A percentile compares a stretch with the other conserved stretches of the same genome.
Evolutionary conservation across 768 basidiomycete species (phyloP).

Genomic region (Russula dissimulans): DNA sequence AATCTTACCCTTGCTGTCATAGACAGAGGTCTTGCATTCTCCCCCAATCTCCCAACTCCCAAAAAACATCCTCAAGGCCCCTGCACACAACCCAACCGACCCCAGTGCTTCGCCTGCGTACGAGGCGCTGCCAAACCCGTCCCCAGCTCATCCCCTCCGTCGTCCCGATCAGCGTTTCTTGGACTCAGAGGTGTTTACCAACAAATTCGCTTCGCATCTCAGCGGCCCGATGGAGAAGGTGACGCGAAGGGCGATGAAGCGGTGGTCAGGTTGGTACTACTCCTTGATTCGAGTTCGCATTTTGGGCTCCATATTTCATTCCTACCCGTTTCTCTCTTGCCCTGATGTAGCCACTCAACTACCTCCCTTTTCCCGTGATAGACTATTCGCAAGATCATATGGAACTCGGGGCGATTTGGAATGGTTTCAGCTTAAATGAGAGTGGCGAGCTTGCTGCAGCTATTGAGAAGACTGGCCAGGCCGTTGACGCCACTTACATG

Average conservation of each 20-base stretch:
- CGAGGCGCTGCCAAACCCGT: constrained; percentile 80
- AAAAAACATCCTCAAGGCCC: constrained; percentile 92
- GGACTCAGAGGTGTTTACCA: constrained; percentile 93
- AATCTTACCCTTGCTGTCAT: constrained; percentile 7
- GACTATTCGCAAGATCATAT: constrained; percentile 82
- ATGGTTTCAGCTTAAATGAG: constrained; percentile 90
- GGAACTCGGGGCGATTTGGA: constrained; percentile 85
- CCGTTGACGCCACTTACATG: constrained; percentile 88
- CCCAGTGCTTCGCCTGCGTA: constrained; percentile 64
- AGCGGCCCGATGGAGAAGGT: constrained; percentile 94
- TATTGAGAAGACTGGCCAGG: constrained; percentile 95
- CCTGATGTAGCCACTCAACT: not conserved
- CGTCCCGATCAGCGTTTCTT: constrained; percentile 92
- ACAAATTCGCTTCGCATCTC: constrained; percentile 90
- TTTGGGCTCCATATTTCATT: not conserved
- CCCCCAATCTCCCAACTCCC: constrained; percentile 86
- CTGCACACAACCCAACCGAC: constrained; percentile 90
- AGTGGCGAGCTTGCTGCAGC: constrained; percentile 62
- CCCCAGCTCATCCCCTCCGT: constrained; percentile 79
- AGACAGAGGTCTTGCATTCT: constrained; percentile 90
- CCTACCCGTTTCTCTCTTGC: not conserved
- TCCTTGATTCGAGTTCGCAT: not conserved
- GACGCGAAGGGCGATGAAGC: constrained; percentile 81
- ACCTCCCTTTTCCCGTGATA: constrained; percentile 21
- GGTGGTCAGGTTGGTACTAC: constrained; percentile 74